Base-by-base conservation (phyloP, 1,139 yeast genomes). In the Suhomyces choctaworum region DNA sequence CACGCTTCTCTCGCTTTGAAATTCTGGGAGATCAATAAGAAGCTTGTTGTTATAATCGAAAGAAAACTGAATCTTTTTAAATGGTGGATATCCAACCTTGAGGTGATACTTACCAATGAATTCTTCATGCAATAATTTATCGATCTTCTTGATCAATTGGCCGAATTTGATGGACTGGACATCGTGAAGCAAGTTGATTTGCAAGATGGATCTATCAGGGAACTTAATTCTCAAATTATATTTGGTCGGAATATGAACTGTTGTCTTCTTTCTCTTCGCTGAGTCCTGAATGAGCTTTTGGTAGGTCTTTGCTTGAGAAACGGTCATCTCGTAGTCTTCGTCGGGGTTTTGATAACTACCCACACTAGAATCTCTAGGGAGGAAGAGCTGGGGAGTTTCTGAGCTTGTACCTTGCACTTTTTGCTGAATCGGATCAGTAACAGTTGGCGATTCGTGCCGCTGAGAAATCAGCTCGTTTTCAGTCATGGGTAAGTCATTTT, bases 141-240 rank as follows among this genome's bases (percentile, higher is more conserved):
- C 68, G 11, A 66, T 54, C 31, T 60, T 53, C 32, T 63, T 61
- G 31, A 70, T 39, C 22, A 78, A 60, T 31, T 66, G 63, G 1
- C 72, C 69, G 41, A 78, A 70, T 30, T 74, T 64, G 10, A 60
- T 54, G 1, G 42, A 31, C 31, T 66, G 57, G 0, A 62, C 58
- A 12, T 66, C 66, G 27, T 71, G 65, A 15, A 56, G 54, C 30
- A 76, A 69, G 32, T 65, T 58, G n/a, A 73, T 56, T 41, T 77
- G 79, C n/a, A 79, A 51, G 19, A 67, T 63, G 4, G 70, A 54
- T 17, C 71, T 59, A 53, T 79, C 81, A 1, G 83, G 82, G 42
- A 79, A 77, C 42, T 69, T 68, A 21, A 78, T 48, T 32, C 84
- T 57, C 8, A 78, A 60, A 16, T 62, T 58, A 44, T 63, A 66